phyloP scores from a whole-genome alignment of 2,329 filamentous ascomycete species.

The Teratosphaeria zuluensis region DNA sequence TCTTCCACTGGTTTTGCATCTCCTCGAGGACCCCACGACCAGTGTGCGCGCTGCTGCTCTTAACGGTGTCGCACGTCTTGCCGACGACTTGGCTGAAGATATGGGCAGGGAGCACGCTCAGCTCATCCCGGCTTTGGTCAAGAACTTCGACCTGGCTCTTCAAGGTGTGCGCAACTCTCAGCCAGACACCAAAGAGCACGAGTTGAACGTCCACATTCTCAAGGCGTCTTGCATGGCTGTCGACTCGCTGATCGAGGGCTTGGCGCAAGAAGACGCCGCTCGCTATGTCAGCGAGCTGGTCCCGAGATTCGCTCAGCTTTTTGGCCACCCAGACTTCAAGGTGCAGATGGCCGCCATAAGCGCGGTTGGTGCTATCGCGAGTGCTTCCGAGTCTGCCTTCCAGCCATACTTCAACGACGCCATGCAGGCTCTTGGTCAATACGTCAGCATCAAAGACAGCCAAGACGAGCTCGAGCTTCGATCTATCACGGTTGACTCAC shows the following conservation, averaged over 20 bases:
- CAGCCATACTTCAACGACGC: slow-evolving; percentile 83
- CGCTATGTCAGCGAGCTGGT: slow-evolving; percentile 76
- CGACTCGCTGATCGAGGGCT: slow-evolving; percentile 79
- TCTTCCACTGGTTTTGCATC: slow-evolving; percentile 71
- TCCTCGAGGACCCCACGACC: slow-evolving; percentile 75
- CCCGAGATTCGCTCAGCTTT: slow-evolving; percentile 71
- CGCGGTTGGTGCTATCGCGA: slow-evolving; percentile 82
- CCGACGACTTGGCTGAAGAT: slow-evolving; percentile 87
- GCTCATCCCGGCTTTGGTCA: slow-evolving; percentile 73
- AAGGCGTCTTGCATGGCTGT: slow-evolving; percentile 83
- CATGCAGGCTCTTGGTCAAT: slow-evolving; percentile 80
- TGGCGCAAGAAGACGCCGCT: slow-evolving; percentile 71
- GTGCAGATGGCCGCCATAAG: slow-evolving; percentile 84
- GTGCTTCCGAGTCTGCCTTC: slow-evolving; percentile 73
- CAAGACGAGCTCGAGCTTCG: slow-evolving; percentile 85
- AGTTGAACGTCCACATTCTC: slow-evolving; percentile 75
- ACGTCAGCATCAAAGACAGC: slow-evolving; percentile 74
- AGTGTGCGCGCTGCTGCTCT: slow-evolving; percentile 80
- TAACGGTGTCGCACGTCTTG: slow-evolving; percentile 77
- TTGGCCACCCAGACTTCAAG: slow-evolving; percentile 75
- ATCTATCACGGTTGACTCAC: slow-evolving; percentile 80
- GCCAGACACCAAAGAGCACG: slow-evolving; percentile 40
- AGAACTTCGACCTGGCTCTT: slow-evolving; percentile 78
- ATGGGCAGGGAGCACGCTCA: slow-evolving; percentile 75
- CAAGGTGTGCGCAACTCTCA: slow-evolving; percentile 49